A percentile compares a stretch with the other conserved stretches of the same genome.
Conservation (phyloP, 176 grass and related monocot species). For the Otatea glauca region DNA sequence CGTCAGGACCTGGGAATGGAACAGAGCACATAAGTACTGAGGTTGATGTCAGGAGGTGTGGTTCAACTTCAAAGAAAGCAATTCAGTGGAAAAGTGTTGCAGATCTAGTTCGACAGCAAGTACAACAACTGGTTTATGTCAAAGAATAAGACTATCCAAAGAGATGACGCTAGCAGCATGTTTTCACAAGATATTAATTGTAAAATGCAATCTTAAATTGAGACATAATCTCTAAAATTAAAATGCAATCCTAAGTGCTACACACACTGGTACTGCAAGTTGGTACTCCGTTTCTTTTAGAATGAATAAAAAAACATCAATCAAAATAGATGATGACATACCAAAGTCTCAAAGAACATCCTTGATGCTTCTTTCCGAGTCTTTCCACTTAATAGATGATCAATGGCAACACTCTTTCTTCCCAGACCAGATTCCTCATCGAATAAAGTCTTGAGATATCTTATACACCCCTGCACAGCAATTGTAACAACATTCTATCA, state of each 20-base stretch:
- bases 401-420: constrained; percentile 76
- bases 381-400: constrained; percentile 77
- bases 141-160: neutral
- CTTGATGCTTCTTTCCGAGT: constrained; percentile 94
- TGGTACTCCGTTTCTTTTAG: neutral
- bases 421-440: constrained; percentile 79
- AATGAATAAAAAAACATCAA: neutral
- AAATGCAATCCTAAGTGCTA: neutral
- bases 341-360: constrained; percentile 99
- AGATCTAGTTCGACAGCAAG: neutral
- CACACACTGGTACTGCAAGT: neutral
- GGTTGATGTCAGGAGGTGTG: neutral
- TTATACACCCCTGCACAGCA: constrained; percentile 75
- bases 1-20: constrained; percentile 71
- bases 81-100: too few relatives aligned
- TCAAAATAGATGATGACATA: constrained; percentile 38
- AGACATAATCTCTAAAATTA: neutral
- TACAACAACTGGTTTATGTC: neutral
- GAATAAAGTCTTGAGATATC: constrained; percentile 86
- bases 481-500: constrained; percentile 8
- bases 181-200: neutral
- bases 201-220: neutral
- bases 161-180: neutral
- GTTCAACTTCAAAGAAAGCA: neutral
- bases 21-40: neutral